phyloP scores from a whole-genome alignment of 2,329 filamentous ascomycete species.

The Esteya vermicola region DNA sequence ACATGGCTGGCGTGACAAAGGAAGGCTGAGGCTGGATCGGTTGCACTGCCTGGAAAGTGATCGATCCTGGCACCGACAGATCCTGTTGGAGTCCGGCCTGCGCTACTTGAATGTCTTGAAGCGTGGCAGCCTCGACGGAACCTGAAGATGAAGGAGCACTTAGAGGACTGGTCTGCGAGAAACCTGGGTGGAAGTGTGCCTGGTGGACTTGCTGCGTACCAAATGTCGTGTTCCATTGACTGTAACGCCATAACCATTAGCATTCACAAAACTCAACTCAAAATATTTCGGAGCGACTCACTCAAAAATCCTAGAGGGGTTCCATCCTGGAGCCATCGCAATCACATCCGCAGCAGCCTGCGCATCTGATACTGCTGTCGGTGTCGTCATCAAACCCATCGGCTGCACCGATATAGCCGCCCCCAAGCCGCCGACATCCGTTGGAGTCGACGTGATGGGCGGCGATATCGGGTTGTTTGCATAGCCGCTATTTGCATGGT shows the following conservation, averaged over 20 bases:
- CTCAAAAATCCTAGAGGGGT: slow-evolving; percentile 81
- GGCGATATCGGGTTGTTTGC: slow-evolving; percentile 56
- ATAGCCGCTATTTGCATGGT: slow-evolving; percentile 24
- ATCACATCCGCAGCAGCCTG: slow-evolving; percentile 27
- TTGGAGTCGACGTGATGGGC: slow-evolving; percentile 58
- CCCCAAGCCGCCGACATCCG: slow-evolving; percentile 59
- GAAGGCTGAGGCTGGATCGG: slow-evolving; percentile 28
- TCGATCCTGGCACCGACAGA: slow-evolving; percentile 29
- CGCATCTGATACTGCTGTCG: slow-evolving; percentile 40
- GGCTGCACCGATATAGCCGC: slow-evolving; percentile 54
- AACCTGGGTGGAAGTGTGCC: slow-evolving; percentile 24
- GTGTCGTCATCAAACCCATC: slow-evolving; percentile 52
- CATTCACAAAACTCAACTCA: too few relatives aligned
- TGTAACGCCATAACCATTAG: too few relatives aligned
- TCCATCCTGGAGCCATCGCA: slow-evolving; percentile 49
- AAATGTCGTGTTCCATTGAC: slow-evolving; percentile 93
- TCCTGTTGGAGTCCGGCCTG: slow-evolving; percentile 27
- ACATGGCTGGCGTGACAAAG: slow-evolving; percentile 59
- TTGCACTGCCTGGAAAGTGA: slow-evolving; percentile 36
- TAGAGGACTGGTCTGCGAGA: slow-evolving; percentile 34
- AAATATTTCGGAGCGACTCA: slow-evolving; percentile 32
- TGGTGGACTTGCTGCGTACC: slow-evolving; percentile 48
- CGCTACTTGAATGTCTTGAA: slow-evolving; percentile 37
- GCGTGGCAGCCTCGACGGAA: slow-evolving; percentile 36
- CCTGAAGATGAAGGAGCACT: slow-evolving; percentile 38